Percentiles rank a stretch among this genome's conserved stretches.
These are phyloP conservation scores for Cryphonectria nitschkei DNA, from an alignment of 2,329 filamentous ascomycete species.

Conservation along the genomic window DNA sequence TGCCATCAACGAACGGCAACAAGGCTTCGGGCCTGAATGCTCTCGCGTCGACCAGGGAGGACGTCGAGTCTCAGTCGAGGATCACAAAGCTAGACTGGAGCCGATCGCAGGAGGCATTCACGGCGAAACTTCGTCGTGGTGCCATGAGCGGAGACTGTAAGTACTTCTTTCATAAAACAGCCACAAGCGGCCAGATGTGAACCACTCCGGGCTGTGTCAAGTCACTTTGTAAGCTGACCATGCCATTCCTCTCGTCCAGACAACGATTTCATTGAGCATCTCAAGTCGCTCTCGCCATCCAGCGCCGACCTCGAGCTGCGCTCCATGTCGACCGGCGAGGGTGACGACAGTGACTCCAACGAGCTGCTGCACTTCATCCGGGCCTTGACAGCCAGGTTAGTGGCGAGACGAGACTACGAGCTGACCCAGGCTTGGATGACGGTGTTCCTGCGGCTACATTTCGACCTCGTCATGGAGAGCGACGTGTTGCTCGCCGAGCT, in stretches of 20 bases:
- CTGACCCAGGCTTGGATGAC: conserved; percentile 97
- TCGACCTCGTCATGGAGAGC: conserved; percentile 57
- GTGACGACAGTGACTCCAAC: conserved; percentile 55
- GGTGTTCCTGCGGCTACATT: conserved; percentile 84
- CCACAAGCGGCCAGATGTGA: background rate
- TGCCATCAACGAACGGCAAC: conserved; percentile 63
- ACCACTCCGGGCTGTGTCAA: background rate
- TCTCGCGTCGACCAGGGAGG: conserved; percentile 39
- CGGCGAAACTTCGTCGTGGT: conserved; percentile 58
- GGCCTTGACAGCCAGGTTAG: conserved; percentile 75
- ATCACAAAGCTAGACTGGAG: conserved; percentile 68
- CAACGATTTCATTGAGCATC: conserved; percentile 71
- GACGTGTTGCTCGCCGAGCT: conserved; percentile 62
- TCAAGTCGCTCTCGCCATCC: conserved; percentile 81
- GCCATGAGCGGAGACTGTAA: conserved; percentile 63
- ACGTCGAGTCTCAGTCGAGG: conserved; percentile 59
- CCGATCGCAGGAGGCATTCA: conserved; percentile 62
- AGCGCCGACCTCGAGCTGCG: conserved; percentile 90
- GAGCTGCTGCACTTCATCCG: conserved; percentile 80
- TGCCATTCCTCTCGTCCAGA: conserved; percentile 44
- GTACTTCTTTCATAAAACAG: conserved; percentile 35
- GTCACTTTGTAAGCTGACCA: conserved; percentile 6
- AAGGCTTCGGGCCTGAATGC: conserved; percentile 37
- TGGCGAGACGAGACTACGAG: conserved; percentile 81
- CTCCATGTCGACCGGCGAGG: conserved; percentile 62